Conservation (phyloP, 495 filamentous ascomycete genomes). For the Aspergillus funiculosus region DNA sequence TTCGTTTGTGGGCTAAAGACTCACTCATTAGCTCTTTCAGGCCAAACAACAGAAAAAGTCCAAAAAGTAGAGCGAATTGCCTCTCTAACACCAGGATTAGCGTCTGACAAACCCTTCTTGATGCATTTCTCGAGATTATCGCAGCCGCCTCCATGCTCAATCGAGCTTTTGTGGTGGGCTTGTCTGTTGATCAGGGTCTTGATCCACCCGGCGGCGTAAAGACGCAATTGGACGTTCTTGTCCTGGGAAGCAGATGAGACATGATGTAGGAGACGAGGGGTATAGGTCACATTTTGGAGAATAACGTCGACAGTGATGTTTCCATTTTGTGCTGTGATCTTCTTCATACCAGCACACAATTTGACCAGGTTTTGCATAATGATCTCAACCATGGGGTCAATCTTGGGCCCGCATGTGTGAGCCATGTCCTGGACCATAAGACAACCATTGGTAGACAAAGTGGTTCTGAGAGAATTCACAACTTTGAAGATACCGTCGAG, state of each 20-base stretch:
- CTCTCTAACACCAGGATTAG: conserved; percentile 82
- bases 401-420: conserved; percentile 61
- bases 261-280: conserved; percentile 73
- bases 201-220: conserved; percentile 76
- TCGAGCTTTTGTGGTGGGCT: conserved; percentile 65
- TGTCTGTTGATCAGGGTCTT: conserved; percentile 75
- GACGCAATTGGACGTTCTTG: conserved; percentile 82
- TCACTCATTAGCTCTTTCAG: conserved; percentile 66
- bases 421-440: conserved; percentile 82
- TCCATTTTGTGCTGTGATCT: conserved; percentile 75
- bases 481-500: conserved; percentile 89
- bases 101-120: conserved; percentile 76
- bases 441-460: conserved; percentile 78
- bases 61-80: conserved; percentile 79
- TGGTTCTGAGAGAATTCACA: conserved; percentile 80
- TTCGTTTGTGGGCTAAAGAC: conserved; percentile 18
- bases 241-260: conserved; percentile 73
- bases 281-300: conserved; percentile 72
- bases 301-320: conserved; percentile 71
- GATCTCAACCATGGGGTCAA: conserved; percentile 87
- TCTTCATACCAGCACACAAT: conserved; percentile 79
- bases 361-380: conserved; percentile 86
- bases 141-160: conserved; percentile 77
- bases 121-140: conserved; percentile 82
- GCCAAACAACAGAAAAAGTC: conserved; percentile 72